A percentile compares a stretch with the other conserved stretches of the same genome.
phyloP scores from a whole-genome alignment of 176 grass and related monocot genomes.

The Carex littledalei region DNA sequence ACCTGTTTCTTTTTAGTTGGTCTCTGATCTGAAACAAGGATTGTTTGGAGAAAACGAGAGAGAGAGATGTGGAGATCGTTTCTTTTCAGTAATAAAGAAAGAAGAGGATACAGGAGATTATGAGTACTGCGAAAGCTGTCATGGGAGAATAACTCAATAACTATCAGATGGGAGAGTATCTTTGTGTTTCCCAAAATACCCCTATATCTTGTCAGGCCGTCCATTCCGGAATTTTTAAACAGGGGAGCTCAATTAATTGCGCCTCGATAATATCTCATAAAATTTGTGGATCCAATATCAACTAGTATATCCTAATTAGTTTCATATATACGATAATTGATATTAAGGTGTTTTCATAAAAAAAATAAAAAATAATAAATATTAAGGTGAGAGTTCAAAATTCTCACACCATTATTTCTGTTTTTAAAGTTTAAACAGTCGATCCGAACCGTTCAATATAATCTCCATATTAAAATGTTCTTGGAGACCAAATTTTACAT shows the following conservation, averaged over 20 bases:
- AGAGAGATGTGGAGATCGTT: neutral
- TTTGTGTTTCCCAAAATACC: constrained; percentile 17
- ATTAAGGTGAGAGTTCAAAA: neutral
- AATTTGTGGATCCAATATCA: neutral
- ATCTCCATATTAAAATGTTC: no score
- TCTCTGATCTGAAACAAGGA: neutral
- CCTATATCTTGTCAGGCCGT: neutral
- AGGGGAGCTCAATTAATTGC: neutral
- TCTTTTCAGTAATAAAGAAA: neutral
- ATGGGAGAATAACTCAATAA: constrained; percentile 24
- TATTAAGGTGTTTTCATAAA: neutral
- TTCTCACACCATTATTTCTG: no score
- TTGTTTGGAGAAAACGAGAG: neutral
- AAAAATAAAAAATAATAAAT: neutral
- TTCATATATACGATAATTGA: neutral
- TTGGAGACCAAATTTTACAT: no score
- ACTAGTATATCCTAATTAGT: neutral
- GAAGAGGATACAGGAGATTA: constrained; percentile 17
- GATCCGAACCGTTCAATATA: no score
- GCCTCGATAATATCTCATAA: neutral
- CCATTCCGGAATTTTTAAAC: neutral
- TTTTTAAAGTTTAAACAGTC: no score
- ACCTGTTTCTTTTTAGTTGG: constrained; percentile 13
- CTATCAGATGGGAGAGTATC: constrained; percentile 4
- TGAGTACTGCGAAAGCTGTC: constrained; percentile 20